These are phyloP conservation scores for Cystobasidium slooffiae DNA, from an alignment of 1,284 basidiomycete genomes.

Conservation along the genomic window DNA sequence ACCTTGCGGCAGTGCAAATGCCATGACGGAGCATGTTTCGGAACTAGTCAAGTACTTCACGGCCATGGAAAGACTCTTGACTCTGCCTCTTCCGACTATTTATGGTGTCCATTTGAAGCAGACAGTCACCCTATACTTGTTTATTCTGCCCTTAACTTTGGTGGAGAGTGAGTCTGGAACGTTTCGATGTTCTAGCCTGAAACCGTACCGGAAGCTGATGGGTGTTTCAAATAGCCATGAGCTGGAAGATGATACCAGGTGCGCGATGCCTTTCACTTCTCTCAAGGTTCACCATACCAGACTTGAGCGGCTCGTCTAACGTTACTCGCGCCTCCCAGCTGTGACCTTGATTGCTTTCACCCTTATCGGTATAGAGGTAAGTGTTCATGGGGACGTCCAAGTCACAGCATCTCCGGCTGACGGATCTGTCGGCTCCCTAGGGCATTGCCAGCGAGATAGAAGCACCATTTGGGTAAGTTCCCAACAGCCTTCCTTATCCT, in stretches of 20 bases:
- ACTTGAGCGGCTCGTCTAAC: constrained; percentile 46
- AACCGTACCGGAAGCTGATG: too few relatives aligned
- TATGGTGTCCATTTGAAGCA: constrained; percentile 43
- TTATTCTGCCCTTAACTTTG: constrained; percentile 50
- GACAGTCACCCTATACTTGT: constrained; percentile 48
- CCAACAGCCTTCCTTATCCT: neutral
- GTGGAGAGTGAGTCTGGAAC: constrained; percentile 49
- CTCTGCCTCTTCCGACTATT: constrained; percentile 44
- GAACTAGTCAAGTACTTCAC: constrained; percentile 49
- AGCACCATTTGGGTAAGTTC: constrained; percentile 36
- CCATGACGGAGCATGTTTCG: constrained; percentile 44
- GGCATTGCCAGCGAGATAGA: constrained; percentile 49
- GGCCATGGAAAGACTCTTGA: constrained; percentile 47
- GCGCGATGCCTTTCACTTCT: neutral
- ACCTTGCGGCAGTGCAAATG: constrained; percentile 43
- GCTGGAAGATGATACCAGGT: constrained; percentile 41
- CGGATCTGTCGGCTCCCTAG: neutral
- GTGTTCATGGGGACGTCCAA: neutral
- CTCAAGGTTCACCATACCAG: too few relatives aligned
- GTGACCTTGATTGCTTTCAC: constrained; percentile 52
- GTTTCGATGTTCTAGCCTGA: too few relatives aligned
- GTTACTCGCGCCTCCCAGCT: constrained; percentile 46
- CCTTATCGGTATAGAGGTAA: constrained; percentile 52
- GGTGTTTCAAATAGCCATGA: constrained; percentile 15
- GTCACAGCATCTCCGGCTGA: neutral